phyloP scores from a whole-genome alignment of 331 rosid species.

The Acacia concinna region DNA sequence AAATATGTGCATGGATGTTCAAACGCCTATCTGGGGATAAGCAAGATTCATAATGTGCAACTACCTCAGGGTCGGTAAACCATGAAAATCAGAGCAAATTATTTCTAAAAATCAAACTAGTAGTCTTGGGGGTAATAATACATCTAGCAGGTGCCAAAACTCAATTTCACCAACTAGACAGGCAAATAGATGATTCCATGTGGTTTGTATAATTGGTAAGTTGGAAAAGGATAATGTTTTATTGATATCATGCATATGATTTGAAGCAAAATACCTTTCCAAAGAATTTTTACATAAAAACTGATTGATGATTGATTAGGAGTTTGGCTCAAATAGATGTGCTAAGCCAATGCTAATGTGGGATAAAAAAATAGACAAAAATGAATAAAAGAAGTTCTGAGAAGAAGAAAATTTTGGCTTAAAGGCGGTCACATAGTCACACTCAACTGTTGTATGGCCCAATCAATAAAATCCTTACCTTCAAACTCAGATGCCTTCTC shows the following conservation, averaged over 20 bases:
- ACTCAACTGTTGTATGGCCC: conserved; percentile 1
- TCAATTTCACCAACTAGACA: conserved; percentile 19
- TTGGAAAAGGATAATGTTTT: background rate
- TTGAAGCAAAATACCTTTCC: conserved; percentile 26
- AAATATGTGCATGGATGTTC: background rate
- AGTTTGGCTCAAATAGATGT: background rate
- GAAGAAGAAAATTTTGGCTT: background rate
- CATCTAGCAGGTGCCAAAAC: conserved; percentile 13
- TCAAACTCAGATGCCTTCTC: conserved; percentile 85
- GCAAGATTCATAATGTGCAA: no score
- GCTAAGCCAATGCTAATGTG: background rate
- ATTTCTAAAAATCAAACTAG: conserved; percentile 1
- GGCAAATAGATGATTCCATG: background rate
- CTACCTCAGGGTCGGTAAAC: conserved; percentile 1
- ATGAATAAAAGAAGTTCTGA: background rate
- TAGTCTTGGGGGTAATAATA: background rate
- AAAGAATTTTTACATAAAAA: background rate
- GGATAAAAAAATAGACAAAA: background rate
- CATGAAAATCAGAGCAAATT: conserved; percentile 14
- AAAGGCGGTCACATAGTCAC: conserved; percentile 17
- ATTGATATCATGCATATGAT: conserved; percentile 7
- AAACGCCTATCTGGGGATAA: no score
- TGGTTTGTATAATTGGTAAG: background rate
- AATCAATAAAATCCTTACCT: conserved; percentile 49
- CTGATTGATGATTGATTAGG: conserved; percentile 14